These are phyloP conservation scores for Aspergillus ostianus DNA, from an alignment of 495 filamentous ascomycete species.

Conservation along the genomic window DNA sequence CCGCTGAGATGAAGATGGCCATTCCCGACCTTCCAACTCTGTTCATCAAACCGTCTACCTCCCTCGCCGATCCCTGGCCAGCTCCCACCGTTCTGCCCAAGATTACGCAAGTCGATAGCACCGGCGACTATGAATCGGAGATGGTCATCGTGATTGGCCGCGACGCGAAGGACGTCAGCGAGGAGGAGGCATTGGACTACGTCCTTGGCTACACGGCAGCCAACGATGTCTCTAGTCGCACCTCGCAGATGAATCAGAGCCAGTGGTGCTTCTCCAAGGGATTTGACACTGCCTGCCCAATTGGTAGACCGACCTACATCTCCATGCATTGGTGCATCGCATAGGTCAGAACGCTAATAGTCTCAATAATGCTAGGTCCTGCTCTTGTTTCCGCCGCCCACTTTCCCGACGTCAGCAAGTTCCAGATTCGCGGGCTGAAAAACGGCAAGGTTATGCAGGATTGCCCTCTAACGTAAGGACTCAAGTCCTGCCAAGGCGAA, in stretches of 20 bases:
- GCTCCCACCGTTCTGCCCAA: constrained; percentile 63
- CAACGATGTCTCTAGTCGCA: constrained; percentile 78
- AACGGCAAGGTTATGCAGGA: constrained; percentile 73
- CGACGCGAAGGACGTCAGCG: constrained; percentile 63
- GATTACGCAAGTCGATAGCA: constrained; percentile 51
- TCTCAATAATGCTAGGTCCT: constrained; percentile 37
- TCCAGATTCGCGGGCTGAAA: constrained; percentile 63
- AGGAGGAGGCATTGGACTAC: constrained; percentile 67
- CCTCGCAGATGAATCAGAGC: constrained; percentile 73
- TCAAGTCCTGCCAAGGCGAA: background rate
- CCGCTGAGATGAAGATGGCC: constrained; percentile 68
- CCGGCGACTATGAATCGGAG: constrained; percentile 81
- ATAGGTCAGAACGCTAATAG: background rate
- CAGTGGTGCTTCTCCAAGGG: constrained; percentile 84
- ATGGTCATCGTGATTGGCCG: constrained; percentile 75
- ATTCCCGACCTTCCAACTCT: constrained; percentile 73
- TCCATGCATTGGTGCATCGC: background rate
- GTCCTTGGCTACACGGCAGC: constrained; percentile 79
- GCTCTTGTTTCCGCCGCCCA: constrained; percentile 52
- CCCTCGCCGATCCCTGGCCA: constrained; percentile 67
- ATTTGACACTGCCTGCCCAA: constrained; percentile 78
- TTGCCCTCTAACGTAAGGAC: constrained; percentile 47
- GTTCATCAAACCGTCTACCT: constrained; percentile 77
- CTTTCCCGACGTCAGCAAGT: constrained; percentile 61
- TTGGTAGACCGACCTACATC: constrained; percentile 42